Base-by-base conservation (phyloP, 495 filamentous ascomycete genomes). In the Pyronema omphalodes region DNA sequence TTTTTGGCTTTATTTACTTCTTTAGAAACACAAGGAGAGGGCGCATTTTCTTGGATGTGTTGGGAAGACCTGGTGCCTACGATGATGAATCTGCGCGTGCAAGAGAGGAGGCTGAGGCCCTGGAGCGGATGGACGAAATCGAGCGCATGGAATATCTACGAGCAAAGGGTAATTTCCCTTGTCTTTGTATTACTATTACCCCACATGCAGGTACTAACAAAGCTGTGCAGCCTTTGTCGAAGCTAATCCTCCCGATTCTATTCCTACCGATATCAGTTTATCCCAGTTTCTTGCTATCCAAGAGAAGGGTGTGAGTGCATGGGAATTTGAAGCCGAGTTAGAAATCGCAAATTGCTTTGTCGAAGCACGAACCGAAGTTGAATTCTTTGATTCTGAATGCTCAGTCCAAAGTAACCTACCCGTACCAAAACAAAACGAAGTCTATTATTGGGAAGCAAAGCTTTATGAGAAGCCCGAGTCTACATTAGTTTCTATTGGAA, bases 271-370 rank as follows among this genome's bases (percentile, higher is more conserved):
- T 61, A 98, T 98, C 55, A 95, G 91, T 29, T 69, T 98, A 55
- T 95, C 93, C 40, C 91, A 98, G 67, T 96, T 93, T 63, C 74
- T 98, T 45, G 91, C 93, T 29, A 98, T 98, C 58, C 91, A 98
- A 71, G 91, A 98, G 68, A 98, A 98, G 67, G 91, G 91, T 48
- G 91, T 98, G 17, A 93, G 89, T 6, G 91, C 91, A 7, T 98
- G 91, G 91, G 91, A 96, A 67, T 98, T 98, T 57, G 89, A 95
- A 66, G 89, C 91, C 2, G 91, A 98, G 68, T 70, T 98, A 37
- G 91, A 98, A 67, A 95, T 98, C 59, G 91, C 91, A 52, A 98
- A 98, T 68, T 96, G 93, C 67, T 98, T 98, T 66, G 91, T 98
- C 44, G 88, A 98, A 70, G 89, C 67, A 15, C 77, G 93, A 58